Percentiles rank a stretch among this genome's conserved stretches.
phyloP scores from a whole-genome alignment of 2,329 filamentous ascomycete species.

The Beauveria caledonica region DNA sequence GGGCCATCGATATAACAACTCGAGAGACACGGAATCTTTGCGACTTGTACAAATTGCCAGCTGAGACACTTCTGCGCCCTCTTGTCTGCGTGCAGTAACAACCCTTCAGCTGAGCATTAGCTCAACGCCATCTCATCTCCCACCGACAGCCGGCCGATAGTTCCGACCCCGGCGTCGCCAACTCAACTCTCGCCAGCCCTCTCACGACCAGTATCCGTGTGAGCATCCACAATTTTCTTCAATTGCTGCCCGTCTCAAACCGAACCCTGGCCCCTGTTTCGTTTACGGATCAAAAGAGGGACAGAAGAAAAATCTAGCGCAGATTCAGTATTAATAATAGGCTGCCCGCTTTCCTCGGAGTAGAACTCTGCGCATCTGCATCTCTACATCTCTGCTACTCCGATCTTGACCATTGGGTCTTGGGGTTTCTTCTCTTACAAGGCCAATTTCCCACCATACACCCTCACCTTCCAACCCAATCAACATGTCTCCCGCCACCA shows the following conservation, averaged over 20 bases:
- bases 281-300: constrained; percentile 2
- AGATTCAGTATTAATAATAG: constrained; percentile 8
- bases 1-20: background rate
- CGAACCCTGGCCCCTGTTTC: constrained; percentile 5
- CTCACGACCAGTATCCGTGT: constrained; percentile 7
- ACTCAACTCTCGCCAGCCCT: background rate
- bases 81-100: background rate
- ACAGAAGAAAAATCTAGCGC: constrained; percentile 4
- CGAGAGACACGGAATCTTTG: background rate
- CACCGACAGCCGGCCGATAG: constrained; percentile 3
- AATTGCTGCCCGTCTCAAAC: background rate
- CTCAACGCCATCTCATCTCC: constrained; percentile 1
- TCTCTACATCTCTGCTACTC: background rate
- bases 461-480: background rate
- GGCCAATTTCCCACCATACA: background rate
- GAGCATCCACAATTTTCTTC: constrained; percentile 10
- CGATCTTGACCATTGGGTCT: background rate
- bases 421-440: background rate
- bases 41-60: background rate
- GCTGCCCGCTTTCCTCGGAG: background rate
- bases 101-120: constrained; percentile 1
- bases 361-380: background rate
- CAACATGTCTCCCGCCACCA: constrained; percentile 23
- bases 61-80: background rate
- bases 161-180: background rate